Base-by-base conservation (phyloP, 2,329 filamentous ascomycete species). In the Sclerotinia subarctica region DNA sequence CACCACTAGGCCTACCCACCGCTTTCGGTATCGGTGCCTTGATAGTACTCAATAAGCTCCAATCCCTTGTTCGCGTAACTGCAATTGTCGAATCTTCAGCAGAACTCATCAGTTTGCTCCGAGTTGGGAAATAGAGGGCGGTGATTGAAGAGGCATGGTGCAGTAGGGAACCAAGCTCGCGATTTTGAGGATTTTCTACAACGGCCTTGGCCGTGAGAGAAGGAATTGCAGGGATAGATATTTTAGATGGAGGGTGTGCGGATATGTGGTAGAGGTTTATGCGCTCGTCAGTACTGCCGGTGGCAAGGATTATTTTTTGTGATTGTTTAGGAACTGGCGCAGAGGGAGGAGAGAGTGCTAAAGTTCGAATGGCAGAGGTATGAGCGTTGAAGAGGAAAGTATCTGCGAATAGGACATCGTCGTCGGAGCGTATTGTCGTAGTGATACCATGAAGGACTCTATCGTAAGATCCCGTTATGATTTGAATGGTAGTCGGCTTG, bases 351-450 rank as follows among this genome's bases (percentile, higher is more conserved):
- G 94, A 97, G 70, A 97, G 81, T 32, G 94, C 93, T 46, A 99
- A 84, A 77, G 92, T 96, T 74, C 93, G 90, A 77, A 99, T 92
- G 5, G 95, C 90, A 17, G 94, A 96, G 68, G 88, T 85, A 80
- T 99, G 95, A 19, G 95, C 94, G 77, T 94, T 92, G 85, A 99
- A 97, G 68, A 99, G 86, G 79, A 99, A 99, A 0, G 92, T 94
- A 79, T 98, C 94, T 72, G 92, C 87, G 77, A 97, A 98, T 64
- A 88, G 84, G 66, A 89, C 82, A 21, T 83, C 77, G 67, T 70
- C 73, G 15, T 82, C 76, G 66, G 78, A 72, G 53, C 78, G 76
- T 64, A 96, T 82, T 2, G 87, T 87, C n/a, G 91, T 93, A 10
- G 91, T 92, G 74, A 97, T 85, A 69, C 95, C 95, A 78, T 99